These are phyloP conservation scores for Circinella minor DNA, from an alignment of 371 early-diverging fungal genomes.

Conservation along the genomic window DNA sequence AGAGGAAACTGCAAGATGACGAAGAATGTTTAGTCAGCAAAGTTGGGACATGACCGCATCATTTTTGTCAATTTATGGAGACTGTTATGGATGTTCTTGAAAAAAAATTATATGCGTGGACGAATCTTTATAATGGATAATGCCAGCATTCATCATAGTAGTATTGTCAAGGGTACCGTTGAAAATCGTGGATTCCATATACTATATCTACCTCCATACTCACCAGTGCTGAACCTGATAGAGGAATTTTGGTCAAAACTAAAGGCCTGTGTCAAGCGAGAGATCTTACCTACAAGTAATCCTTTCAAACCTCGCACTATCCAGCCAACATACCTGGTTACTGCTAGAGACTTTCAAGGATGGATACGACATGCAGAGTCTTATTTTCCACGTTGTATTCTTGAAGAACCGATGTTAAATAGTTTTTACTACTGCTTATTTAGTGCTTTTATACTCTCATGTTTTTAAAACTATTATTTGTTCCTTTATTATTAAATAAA, in stretches of 20 bases:
- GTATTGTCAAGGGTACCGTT: not conserved
- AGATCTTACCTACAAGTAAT: too few relatives aligned
- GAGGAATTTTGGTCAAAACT: slow-evolving; percentile 17
- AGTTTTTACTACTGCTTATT: too few relatives aligned
- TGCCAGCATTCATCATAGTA: slow-evolving; percentile 14
- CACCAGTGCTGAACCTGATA: slow-evolving; percentile 24
- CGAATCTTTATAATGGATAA: slow-evolving; percentile 17
- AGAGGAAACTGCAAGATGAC: not conserved
- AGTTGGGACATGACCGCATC: slow-evolving; percentile 6
- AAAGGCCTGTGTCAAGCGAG: slow-evolving; percentile 1
- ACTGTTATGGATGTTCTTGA: not conserved
- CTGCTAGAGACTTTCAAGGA: too few relatives aligned
- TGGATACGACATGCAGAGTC: too few relatives aligned
- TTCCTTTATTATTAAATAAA: too few relatives aligned
- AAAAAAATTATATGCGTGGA: not conserved
- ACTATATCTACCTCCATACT: slow-evolving; percentile 21
- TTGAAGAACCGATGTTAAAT: too few relatives aligned
- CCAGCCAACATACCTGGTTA: too few relatives aligned
- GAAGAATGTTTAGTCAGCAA: not conserved
- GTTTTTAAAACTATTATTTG: too few relatives aligned
- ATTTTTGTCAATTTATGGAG: not conserved
- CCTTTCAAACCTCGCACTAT: too few relatives aligned
- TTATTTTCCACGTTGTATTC: too few relatives aligned
- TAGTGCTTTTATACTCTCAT: too few relatives aligned
- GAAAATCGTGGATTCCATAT: slow-evolving; percentile 15